Conservation (phyloP, 345 rosid genomes). For the Rhodomyrtus tomentosa region DNA sequence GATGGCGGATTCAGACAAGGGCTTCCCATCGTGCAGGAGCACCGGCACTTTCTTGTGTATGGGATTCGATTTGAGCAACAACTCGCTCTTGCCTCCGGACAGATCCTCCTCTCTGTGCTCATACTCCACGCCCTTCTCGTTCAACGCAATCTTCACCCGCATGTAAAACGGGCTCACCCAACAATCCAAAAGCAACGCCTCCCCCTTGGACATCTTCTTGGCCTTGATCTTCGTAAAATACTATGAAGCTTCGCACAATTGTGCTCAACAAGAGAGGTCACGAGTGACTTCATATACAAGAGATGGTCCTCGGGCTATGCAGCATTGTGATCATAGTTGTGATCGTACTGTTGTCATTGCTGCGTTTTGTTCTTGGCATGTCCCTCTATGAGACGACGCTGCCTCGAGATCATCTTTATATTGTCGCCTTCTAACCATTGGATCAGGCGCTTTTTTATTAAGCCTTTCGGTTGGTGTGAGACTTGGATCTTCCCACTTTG, state of each 20-base stretch:
- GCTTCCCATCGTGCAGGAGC: constrained; percentile 49
- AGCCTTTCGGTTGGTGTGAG: no score
- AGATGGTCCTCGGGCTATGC: neutral
- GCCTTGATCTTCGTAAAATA: neutral
- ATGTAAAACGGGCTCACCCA: constrained; percentile 53
- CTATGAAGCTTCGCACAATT: neutral
- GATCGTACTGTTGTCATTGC: neutral
- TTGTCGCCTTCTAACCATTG: no score
- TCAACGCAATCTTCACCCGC: constrained; percentile 51
- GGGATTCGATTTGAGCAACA: constrained; percentile 55
- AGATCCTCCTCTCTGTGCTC: constrained; percentile 38
- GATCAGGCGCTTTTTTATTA: no score
- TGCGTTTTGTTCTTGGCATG: neutral
- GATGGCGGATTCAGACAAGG: constrained; percentile 47
- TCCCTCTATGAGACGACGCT: neutral
- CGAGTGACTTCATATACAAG: neutral
- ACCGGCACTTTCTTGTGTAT: constrained; percentile 64
- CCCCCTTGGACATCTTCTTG: constrained; percentile 4
- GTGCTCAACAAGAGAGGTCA: neutral
- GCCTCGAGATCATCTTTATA: neutral
- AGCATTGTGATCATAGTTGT: neutral
- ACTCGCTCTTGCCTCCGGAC: constrained; percentile 43
- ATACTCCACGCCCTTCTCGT: constrained; percentile 42
- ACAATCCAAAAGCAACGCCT: constrained; percentile 36
- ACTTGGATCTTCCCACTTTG: no score